Conservation (phyloP, 2,329 filamentous ascomycete genomes). For the Ramichloridium luteum region DNA sequence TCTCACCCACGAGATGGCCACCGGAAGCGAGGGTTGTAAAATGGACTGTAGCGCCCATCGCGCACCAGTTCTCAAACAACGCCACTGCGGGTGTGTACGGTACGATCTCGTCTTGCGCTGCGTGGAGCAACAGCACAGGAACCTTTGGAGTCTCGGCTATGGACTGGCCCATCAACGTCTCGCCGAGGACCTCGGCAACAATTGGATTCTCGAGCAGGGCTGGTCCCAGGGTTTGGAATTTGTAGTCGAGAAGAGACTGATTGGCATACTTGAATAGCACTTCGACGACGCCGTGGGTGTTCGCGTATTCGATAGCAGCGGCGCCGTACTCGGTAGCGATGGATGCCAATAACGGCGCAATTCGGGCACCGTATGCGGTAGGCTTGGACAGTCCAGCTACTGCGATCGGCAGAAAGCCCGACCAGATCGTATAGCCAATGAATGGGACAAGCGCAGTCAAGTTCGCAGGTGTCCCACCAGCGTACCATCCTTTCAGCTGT, state of each 20-base stretch:
- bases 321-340: slow-evolving; percentile 16
- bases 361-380: slow-evolving; percentile 15
- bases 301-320: slow-evolving; percentile 10
- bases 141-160: slow-evolving; percentile 15
- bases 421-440: slow-evolving; percentile 17
- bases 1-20: too few relatives aligned
- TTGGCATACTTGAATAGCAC: slow-evolving; percentile 17
- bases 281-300: slow-evolving; percentile 13
- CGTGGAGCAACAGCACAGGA: slow-evolving; percentile 21
- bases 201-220: slow-evolving; percentile 15
- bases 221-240: slow-evolving; percentile 16
- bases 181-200: slow-evolving; percentile 10
- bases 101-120: slow-evolving; percentile 19
- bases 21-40: too few relatives aligned
- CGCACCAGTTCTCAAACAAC: slow-evolving; percentile 18
- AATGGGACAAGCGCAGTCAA: slow-evolving; percentile 17
- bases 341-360: slow-evolving; percentile 10
- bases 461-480: slow-evolving; percentile 38
- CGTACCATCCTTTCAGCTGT: slow-evolving; percentile 35
- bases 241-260: slow-evolving; percentile 8
- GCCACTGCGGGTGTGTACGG: slow-evolving; percentile 19
- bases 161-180: slow-evolving; percentile 16
- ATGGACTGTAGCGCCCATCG: slow-evolving; percentile 13
- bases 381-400: slow-evolving; percentile 15
- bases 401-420: slow-evolving; percentile 19